These are phyloP conservation scores for Podosphaera xanthii DNA, from an alignment of 2,329 filamentous ascomycete species.

Conservation along the genomic window DNA sequence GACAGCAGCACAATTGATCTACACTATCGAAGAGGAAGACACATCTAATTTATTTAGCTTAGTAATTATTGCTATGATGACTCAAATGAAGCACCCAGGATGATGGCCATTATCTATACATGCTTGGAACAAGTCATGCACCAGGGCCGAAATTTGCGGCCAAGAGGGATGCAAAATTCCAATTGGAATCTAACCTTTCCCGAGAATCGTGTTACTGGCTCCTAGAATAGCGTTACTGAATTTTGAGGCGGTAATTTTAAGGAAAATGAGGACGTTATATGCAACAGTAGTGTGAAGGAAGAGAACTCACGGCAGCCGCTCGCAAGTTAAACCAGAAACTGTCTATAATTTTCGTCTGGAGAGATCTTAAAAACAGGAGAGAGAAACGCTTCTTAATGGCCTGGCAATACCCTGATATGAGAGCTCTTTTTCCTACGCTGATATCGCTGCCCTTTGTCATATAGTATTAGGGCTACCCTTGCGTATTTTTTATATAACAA, in stretches of 20 bases:
- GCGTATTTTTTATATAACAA: too few species aligned
- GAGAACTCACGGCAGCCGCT: too few species aligned
- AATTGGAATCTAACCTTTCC: not conserved
- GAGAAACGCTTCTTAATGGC: too few species aligned
- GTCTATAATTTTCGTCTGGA: too few species aligned
- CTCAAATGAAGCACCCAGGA: not conserved
- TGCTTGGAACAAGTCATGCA: not conserved
- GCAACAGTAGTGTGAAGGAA: not conserved
- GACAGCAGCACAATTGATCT: not conserved
- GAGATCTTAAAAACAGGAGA: too few species aligned
- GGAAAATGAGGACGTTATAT: not conserved
- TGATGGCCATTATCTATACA: not conserved
- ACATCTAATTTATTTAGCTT: too few species aligned
- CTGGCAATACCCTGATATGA: too few species aligned
- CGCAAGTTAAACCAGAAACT: too few species aligned
- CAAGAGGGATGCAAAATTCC: not conserved
- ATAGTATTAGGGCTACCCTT: too few species aligned
- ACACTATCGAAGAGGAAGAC: not conserved
- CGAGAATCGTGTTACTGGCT: not conserved
- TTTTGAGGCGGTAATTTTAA: not conserved
- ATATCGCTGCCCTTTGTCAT: too few species aligned
- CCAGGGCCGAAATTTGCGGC: not conserved
- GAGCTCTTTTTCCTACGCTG: too few species aligned
- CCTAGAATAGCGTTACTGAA: not conserved
- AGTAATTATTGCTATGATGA: not conserved